Conservation (phyloP, 2,329 filamentous ascomycete species). For the Monascus ruber region DNA sequence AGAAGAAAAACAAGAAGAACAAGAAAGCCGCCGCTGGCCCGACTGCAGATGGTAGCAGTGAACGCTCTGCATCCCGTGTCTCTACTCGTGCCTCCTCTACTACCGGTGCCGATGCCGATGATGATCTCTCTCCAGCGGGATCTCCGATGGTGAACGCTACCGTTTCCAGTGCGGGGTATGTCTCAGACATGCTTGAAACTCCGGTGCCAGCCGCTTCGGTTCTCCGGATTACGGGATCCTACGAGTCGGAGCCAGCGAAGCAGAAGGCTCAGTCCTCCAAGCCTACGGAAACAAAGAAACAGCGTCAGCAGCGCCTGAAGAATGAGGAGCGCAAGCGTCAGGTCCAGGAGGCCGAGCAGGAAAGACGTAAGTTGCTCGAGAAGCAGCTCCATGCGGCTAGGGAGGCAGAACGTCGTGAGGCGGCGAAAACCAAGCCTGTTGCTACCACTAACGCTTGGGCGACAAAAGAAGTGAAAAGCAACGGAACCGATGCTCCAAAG, state of each 20-base stretch:
- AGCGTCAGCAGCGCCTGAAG: slow-evolving; percentile 86
- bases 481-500: slow-evolving; percentile 12
- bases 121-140: slow-evolving; percentile 60
- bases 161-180: slow-evolving; percentile 45
- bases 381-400: slow-evolving; percentile 73
- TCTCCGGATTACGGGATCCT: slow-evolving; percentile 62
- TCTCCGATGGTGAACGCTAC: slow-evolving; percentile 49
- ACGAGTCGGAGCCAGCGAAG: slow-evolving; percentile 48
- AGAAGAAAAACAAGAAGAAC: slow-evolving; percentile 45
- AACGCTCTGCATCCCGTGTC: slow-evolving; percentile 29
- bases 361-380: slow-evolving; percentile 65
- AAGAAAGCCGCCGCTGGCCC: slow-evolving; percentile 48
- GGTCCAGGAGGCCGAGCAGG: slow-evolving; percentile 65
- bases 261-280: slow-evolving; percentile 49
- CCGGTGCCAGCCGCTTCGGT: slow-evolving; percentile 57
- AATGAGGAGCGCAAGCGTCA: slow-evolving; percentile 64
- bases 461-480: slow-evolving; percentile 23
- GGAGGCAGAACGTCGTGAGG: slow-evolving; percentile 72
- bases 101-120: slow-evolving; percentile 64
- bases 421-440: slow-evolving; percentile 38
- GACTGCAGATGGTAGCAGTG: slow-evolving; percentile 42
- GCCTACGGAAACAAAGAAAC: slow-evolving; percentile 78
- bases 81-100: slow-evolving; percentile 57
- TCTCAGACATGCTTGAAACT: slow-evolving; percentile 87
- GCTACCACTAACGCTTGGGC: slow-evolving; percentile 44